Evolutionary conservation across 2,329 filamentous ascomycete species (phyloP), one percentile per base, ranked within the genome.

Genomic region (Ophiostoma ulmi): DNA sequence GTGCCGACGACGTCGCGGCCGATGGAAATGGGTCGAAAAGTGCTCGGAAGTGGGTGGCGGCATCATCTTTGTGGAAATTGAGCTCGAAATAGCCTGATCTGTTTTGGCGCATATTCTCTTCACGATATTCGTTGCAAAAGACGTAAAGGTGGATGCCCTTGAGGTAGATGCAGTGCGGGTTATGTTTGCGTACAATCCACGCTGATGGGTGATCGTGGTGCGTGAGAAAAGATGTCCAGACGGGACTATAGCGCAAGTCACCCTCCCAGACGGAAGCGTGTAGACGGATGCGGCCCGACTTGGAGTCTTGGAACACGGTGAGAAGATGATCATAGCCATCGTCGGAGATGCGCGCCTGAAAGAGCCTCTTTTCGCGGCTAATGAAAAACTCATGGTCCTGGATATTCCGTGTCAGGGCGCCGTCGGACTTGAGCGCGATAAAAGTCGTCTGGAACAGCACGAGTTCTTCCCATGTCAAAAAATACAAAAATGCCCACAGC

Each of bases 161-260:
- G 1, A 89, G 77, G 78, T 82, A 83, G 71, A 89, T 78, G 35
- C 82, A 80, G 70, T 82, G 81, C 14, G n/a, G 58, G 58, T 77
- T 78, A 14, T 80, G 81, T 55, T 83, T 82, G 64, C 81, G 83
- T 39, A 81, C 79, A 31, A 89, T 77, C 86, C 86, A 88, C 3
- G 79, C 80, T 0, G 17, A 6, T 48, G 20, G 44, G 44, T 7
- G 44, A 0, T 48, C 17, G 44, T 48, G 83, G 68, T 84, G 80
- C 1, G 86, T 87, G 35, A 88, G 79, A 74, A 90, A 90, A 2
- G 87, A 87, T 2, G 87, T 89, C 87, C 87, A 90, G 10, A 90
- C 82, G 1, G 87, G 87, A 74, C 85, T 87, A 68, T 80, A 80
- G 39, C 79, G 80, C 68, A 88, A 75, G 69, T 84, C 82, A 1